Percentiles rank a stretch among this genome's conserved stretches.
phyloP scores from a whole-genome alignment of 2,329 filamentous ascomycete genomes.

The Epichloe gansuensis region DNA sequence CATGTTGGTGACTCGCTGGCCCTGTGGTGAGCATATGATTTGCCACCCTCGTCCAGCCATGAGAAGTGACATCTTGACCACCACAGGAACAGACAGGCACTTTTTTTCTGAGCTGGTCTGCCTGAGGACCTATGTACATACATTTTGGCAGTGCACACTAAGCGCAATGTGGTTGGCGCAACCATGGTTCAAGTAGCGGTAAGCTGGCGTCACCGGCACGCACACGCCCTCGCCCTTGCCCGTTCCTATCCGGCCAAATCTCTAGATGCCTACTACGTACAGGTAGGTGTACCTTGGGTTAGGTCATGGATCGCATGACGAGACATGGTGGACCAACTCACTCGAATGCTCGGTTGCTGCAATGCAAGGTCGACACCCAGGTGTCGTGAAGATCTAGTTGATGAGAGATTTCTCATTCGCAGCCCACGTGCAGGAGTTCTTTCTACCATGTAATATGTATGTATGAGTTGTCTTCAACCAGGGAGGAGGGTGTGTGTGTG shows the following conservation, averaged over 20 bases:
- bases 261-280: background rate
- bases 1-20: background rate
- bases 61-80: background rate
- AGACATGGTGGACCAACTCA: background rate
- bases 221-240: background rate
- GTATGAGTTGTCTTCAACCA: conserved; percentile 1
- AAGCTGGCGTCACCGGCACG: background rate
- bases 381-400: background rate
- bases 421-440: background rate
- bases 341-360: background rate
- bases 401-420: background rate
- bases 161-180: background rate
- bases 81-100: background rate
- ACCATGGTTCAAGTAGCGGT: conserved; percentile 1
- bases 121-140: background rate
- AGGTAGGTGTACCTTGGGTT: background rate
- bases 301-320: background rate
- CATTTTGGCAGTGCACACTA: background rate
- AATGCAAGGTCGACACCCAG: background rate
- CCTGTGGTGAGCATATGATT: background rate
- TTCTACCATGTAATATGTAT: background rate
- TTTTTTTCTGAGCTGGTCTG: background rate
- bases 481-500: background rate
- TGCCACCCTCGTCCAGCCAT: background rate
- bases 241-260: background rate